phyloP scores from a whole-genome alignment of 1,139 yeast genomes.

The Arxiozyma slooffiae region DNA sequence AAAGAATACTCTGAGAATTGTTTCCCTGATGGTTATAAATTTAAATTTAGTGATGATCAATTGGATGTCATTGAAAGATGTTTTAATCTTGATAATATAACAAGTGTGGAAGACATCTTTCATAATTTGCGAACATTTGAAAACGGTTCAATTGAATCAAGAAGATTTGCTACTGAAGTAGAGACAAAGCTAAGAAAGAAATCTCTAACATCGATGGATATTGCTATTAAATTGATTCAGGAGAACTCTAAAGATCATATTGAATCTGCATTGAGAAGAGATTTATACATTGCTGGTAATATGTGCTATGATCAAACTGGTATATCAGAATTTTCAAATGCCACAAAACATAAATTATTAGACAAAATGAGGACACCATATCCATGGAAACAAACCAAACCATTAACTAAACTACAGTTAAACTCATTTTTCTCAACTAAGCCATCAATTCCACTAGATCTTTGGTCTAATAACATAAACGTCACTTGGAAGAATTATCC shows the following conservation, averaged over 20 bases:
- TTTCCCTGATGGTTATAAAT: constrained; percentile 56
- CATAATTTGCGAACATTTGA: constrained; percentile 39
- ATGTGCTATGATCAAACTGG: constrained; percentile 47
- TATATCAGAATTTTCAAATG: constrained; percentile 53
- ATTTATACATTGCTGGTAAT: constrained; percentile 68
- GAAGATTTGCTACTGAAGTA: constrained; percentile 59
- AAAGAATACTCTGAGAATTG: constrained; percentile 62
- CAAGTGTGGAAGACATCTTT: constrained; percentile 54
- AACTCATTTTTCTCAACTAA: constrained; percentile 22
- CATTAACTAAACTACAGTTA: constrained; percentile 25
- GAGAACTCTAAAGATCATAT: constrained; percentile 53
- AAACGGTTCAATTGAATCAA: constrained; percentile 34
- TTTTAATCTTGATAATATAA: constrained; percentile 40
- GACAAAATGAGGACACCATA: constrained; percentile 50
- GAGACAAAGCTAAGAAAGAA: constrained; percentile 42
- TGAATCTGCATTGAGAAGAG: constrained; percentile 59
- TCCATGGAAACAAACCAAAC: constrained; percentile 28
- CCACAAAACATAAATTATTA: constrained; percentile 41
- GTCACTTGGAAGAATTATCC: constrained; percentile 41
- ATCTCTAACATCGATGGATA: constrained; percentile 72
- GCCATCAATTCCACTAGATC: constrained; percentile 21
- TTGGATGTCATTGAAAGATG: constrained; percentile 57
- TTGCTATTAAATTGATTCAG: constrained; percentile 61
- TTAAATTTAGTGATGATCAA: constrained; percentile 48
- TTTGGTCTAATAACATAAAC: constrained; percentile 17